These are phyloP conservation scores for Corynespora cassiicola DNA, from an alignment of 2,329 filamentous ascomycete genomes.

Conservation along the genomic window DNA sequence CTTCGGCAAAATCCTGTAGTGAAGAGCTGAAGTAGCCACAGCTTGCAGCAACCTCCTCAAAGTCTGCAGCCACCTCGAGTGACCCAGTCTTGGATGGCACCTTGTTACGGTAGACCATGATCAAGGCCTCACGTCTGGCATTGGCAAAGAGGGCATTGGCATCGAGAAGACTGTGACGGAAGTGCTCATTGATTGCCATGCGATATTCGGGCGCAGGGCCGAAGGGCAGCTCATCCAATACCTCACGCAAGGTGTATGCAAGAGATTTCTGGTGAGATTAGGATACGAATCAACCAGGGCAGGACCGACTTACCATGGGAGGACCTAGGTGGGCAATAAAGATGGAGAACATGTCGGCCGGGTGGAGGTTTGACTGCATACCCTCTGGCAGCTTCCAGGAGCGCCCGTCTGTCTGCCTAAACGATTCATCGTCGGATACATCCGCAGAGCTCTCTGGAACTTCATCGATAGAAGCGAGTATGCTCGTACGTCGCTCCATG, in stretches of 20 bases:
- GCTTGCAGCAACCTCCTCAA: slow-evolving; percentile 96
- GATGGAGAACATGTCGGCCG: slow-evolving; percentile 86
- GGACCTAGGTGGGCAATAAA: slow-evolving; percentile 91
- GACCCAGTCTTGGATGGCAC: slow-evolving; percentile 73
- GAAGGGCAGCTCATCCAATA: slow-evolving; percentile 87
- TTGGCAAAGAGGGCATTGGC: slow-evolving; percentile 81
- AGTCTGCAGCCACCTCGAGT: slow-evolving; percentile 83
- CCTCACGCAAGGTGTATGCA: slow-evolving; percentile 88
- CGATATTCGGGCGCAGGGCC: slow-evolving; percentile 69
- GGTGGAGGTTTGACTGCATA: slow-evolving; percentile 52
- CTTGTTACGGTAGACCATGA: slow-evolving; percentile 80
- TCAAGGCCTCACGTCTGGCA: slow-evolving; percentile 77
- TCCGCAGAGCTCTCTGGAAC: slow-evolving; percentile 44
- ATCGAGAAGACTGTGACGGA: slow-evolving; percentile 79
- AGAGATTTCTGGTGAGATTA: slow-evolving; percentile 72
- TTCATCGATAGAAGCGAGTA: slow-evolving; percentile 52
- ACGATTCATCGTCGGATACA: slow-evolving; percentile 38
- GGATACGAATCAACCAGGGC: slow-evolving; percentile 9
- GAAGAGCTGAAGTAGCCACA: slow-evolving; percentile 97
- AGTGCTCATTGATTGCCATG: slow-evolving; percentile 79
- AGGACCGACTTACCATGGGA: slow-evolving; percentile 68
- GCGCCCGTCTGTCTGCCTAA: slow-evolving; percentile 8
- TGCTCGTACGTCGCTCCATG: slow-evolving; percentile 38
- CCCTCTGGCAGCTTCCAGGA: slow-evolving; percentile 29
- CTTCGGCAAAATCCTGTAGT: slow-evolving; percentile 86